phyloP scores from a whole-genome alignment of 164 flowering plant species.

The Sextonia rubra region DNA sequence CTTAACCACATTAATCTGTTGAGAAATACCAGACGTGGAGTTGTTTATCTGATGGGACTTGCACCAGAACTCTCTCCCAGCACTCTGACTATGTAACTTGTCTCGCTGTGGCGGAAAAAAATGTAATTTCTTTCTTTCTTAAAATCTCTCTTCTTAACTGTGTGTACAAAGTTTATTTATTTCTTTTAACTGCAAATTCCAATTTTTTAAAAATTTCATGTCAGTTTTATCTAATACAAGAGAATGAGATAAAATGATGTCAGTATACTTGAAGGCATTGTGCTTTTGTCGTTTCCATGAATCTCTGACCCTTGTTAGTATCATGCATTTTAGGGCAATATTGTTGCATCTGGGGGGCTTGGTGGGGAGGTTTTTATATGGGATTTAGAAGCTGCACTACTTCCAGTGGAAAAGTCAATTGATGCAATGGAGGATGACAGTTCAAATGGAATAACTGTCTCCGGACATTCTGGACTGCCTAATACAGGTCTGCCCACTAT shows the following conservation, averaged over 20 bases:
- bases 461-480: slow-evolving; percentile 48
- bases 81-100: slow-evolving; percentile 97
- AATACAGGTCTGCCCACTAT: slow-evolving; percentile 63
- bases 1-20: background rate
- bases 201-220: background rate
- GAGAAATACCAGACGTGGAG: slow-evolving; percentile 65
- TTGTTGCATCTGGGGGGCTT: slow-evolving; percentile 97
- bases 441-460: slow-evolving; percentile 58
- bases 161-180: slow-evolving; percentile 8
- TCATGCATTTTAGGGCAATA: slow-evolving; percentile 83
- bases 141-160: slow-evolving; percentile 5
- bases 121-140: slow-evolving; percentile 61
- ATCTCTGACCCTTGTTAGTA: slow-evolving; percentile 63
- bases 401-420: slow-evolving; percentile 58
- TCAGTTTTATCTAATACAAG: slow-evolving; percentile 6
- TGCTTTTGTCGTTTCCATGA: slow-evolving; percentile 16
- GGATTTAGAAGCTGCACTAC: slow-evolving; percentile 91
- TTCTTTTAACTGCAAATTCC: slow-evolving; percentile 8
- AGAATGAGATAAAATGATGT: background rate
- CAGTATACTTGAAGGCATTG: background rate
- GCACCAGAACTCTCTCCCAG: slow-evolving; percentile 75
- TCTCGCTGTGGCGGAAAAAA: slow-evolving; percentile 78
- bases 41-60: slow-evolving; percentile 75
- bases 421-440: slow-evolving; percentile 65
- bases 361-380: slow-evolving; percentile 97